Evolutionary conservation across 345 rosid species (phyloP).

Genomic region (Euphorbia pulcherrima): DNA sequence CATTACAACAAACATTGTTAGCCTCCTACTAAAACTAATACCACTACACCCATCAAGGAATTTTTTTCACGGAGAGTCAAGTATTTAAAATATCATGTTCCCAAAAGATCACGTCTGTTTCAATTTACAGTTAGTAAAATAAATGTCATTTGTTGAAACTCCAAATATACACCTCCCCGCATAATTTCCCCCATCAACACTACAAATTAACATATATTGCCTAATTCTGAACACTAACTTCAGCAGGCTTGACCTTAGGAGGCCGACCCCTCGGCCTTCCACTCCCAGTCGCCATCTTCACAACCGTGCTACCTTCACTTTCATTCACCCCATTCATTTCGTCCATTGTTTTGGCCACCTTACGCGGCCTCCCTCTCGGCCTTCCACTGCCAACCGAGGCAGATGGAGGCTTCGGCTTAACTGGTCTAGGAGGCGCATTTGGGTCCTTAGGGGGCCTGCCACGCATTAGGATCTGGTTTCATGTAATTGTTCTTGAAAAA

Average conservation of each 20-base stretch:
- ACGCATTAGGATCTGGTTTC: slow-evolving; percentile 10
- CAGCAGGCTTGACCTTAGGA: slow-evolving; percentile 28
- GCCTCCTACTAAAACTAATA: background rate
- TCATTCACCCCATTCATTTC: background rate
- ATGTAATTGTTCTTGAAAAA: slow-evolving; percentile 9
- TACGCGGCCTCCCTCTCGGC: slow-evolving; percentile 10
- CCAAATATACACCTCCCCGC: no score
- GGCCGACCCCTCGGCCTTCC: slow-evolving; percentile 31
- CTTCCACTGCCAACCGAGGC: background rate
- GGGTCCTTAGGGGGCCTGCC: slow-evolving; percentile 10
- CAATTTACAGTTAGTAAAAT: no score
- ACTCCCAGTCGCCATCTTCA: slow-evolving; percentile 21
- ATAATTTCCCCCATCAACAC: no score
- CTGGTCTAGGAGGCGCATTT: slow-evolving; percentile 7
- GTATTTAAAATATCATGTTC: no score
- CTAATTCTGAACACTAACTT: slow-evolving; percentile 35
- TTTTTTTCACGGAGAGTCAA: no score
- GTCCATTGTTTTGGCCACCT: background rate
- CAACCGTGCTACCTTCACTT: background rate
- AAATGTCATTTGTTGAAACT: no score
- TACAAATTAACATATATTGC: background rate
- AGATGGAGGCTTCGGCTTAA: slow-evolving; percentile 1
- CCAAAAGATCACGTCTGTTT: no score
- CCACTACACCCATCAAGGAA: background rate
- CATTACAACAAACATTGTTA: background rate